These are phyloP conservation scores for Cladophialophora carrionii DNA, from an alignment of 2,329 filamentous ascomycete species.

Conservation along the genomic window DNA sequence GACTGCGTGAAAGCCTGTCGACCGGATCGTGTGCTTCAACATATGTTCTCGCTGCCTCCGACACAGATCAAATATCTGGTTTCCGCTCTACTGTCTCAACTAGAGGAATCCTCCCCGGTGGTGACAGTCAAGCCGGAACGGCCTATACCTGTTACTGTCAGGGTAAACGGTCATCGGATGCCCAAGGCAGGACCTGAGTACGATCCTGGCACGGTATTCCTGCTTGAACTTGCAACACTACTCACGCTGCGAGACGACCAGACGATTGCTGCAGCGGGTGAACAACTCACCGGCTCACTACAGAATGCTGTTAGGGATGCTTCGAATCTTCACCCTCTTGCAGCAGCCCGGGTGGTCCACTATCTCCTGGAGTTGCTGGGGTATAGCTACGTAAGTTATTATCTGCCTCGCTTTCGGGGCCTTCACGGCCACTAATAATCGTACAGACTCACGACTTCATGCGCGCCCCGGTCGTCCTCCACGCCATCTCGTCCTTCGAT, in stretches of 20 bases:
- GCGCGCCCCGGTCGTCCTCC: slow-evolving; percentile 85
- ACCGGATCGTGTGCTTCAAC: slow-evolving; percentile 78
- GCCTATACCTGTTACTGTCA: slow-evolving; percentile 61
- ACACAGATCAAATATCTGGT: slow-evolving; percentile 66
- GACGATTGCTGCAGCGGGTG: slow-evolving; percentile 73
- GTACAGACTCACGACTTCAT: slow-evolving; percentile 82
- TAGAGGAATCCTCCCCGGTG: slow-evolving; percentile 80
- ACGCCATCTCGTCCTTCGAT: slow-evolving; percentile 85
- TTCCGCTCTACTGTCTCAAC: slow-evolving; percentile 72
- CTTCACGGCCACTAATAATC: slow-evolving; percentile 36
- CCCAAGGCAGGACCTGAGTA: slow-evolving; percentile 67
- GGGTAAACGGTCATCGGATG: slow-evolving; percentile 62
- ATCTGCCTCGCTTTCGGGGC: neutral
- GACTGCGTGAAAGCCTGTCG: slow-evolving; percentile 92
- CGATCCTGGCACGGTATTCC: slow-evolving; percentile 82
- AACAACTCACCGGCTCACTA: slow-evolving; percentile 77
- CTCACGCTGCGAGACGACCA: slow-evolving; percentile 75
- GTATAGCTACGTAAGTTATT: slow-evolving; percentile 75
- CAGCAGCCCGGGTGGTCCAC: slow-evolving; percentile 80
- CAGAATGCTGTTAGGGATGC: slow-evolving; percentile 80
- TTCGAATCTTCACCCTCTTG: slow-evolving; percentile 76
- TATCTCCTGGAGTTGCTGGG: slow-evolving; percentile 83
- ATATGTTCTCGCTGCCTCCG: slow-evolving; percentile 71
- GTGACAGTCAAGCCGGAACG: slow-evolving; percentile 88
- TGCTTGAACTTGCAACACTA: slow-evolving; percentile 87